Base-by-base conservation (phyloP, 2,329 filamentous ascomycete species). In the Diaporthe citri region DNA sequence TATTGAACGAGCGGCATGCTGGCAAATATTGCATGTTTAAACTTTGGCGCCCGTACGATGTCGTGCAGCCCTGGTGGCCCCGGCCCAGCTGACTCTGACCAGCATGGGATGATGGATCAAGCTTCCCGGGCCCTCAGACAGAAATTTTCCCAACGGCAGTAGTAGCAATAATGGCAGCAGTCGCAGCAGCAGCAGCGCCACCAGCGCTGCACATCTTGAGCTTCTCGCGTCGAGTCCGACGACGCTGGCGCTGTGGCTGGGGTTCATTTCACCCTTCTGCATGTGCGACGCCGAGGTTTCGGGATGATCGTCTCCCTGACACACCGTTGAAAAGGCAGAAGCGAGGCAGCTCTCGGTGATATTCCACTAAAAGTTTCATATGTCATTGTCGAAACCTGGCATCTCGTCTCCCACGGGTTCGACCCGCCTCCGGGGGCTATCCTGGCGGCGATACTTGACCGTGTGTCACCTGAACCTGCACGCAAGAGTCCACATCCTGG, bases 231-330 rank as follows among this genome's bases (percentile, higher is more conserved):
- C 46, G 46, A 41, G 64, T 28, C 34, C 48, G 34, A 39, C 51
- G 71, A 72, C 57, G 41, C 55, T 76, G 74, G 52, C 74, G 72
- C 36, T 55, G 74, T 76, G 74, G 74, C 74, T 71, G 62, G 48
- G 46, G 36, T 55, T 64, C 46, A 56, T 64, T 62, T 64, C 71
- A 64, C 41, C 46, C 20, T 64, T 48, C 71, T 72, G 36, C 71
- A 55, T 72, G 69, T 71, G 56, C 71, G 57, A 72, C 71, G 71
- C 57, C 71, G 57, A 72, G 57, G 71, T 72, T 64, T 72, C 71
- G 71, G 71, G 71, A 72, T 72, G 71, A 64, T 72, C 57, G 57
- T 64, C 71, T 56, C 46, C 46, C 71, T 72, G 71, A 64, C 71
- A 72, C 71, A 64, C 57, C 71, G 57, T 64, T 72, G 57, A 51